Conservation (phyloP, 306 rosid genomes). For the Arachis stenosperma region DNA sequence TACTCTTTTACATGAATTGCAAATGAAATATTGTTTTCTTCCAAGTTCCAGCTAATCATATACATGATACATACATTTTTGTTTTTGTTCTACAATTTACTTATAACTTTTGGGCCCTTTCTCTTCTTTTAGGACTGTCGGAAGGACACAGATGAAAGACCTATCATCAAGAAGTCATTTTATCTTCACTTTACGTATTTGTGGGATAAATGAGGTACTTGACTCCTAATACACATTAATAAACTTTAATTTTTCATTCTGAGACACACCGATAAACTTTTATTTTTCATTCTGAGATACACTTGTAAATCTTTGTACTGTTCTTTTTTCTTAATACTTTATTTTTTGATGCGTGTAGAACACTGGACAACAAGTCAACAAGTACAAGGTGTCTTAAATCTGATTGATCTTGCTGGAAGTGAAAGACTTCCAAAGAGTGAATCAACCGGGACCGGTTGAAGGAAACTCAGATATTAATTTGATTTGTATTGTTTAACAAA, state of each 20-base stretch:
- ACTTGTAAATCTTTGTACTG: neutral
- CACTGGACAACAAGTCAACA: conserved; percentile 76
- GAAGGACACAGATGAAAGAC: conserved; percentile 94
- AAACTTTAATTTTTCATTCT: too few species aligned
- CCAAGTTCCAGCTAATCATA: neutral
- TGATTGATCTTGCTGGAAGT: too few species aligned
- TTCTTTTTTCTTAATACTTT: too few species aligned
- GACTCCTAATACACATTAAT: neutral
- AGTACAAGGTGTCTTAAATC: too few species aligned
- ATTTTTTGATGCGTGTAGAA: too few species aligned
- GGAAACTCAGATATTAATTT: too few species aligned
- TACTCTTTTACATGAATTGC: conserved; percentile 7
- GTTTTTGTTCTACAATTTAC: neutral
- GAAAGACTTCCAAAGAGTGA: conserved; percentile 93
- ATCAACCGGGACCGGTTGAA: conserved; percentile 85
- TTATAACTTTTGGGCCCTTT: neutral
- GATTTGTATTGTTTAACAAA: neutral
- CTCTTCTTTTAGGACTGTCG: conserved; percentile 75
- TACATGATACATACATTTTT: neutral
- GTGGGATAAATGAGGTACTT: conserved; percentile 82
- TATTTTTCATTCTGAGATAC: neutral
- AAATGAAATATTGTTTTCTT: conserved; percentile 23
- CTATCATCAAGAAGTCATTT: conserved; percentile 96
- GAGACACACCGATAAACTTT: neutral
- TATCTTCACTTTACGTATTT: conserved; percentile 88